These are phyloP conservation scores for Balansia obtecta DNA, from an alignment of 2,329 filamentous ascomycete species.

Conservation along the genomic window DNA sequence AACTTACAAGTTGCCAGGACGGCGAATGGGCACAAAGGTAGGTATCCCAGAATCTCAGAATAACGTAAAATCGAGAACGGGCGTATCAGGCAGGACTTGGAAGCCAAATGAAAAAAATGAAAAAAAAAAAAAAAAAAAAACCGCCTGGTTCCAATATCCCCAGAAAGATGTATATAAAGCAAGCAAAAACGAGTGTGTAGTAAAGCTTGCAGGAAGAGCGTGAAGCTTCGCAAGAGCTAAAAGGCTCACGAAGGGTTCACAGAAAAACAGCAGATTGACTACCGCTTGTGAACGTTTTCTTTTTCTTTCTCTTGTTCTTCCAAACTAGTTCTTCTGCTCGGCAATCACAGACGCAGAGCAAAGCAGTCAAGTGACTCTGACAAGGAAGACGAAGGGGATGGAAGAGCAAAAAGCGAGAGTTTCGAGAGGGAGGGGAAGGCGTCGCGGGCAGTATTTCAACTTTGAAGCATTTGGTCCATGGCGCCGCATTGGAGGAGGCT, in stretches of 20 bases:
- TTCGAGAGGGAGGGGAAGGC: slow-evolving; percentile 16
- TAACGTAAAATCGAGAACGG: too few relatives aligned
- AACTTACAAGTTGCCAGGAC: slow-evolving; percentile 1
- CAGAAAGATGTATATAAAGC: not conserved
- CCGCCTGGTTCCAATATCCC: not conserved
- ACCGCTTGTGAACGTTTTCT: too few relatives aligned
- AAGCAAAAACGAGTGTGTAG: not conserved
- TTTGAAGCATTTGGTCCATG: slow-evolving; percentile 13
- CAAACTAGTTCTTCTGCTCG: not conserved
- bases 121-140: too few relatives aligned
- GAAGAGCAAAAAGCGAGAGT: slow-evolving; percentile 7
- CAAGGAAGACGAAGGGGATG: slow-evolving; percentile 7
- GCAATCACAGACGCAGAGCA: not conserved
- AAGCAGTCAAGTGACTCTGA: not conserved
- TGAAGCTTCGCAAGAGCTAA: not conserved
- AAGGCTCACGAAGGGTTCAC: not conserved
- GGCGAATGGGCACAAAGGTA: not conserved
- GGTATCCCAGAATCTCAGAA: not conserved
- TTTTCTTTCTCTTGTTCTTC: too few relatives aligned
- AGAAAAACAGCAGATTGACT: not conserved
- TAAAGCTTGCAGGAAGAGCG: not conserved
- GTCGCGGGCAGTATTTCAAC: slow-evolving; percentile 25
- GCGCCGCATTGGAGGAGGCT: slow-evolving; percentile 21
- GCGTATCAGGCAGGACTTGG: not conserved
- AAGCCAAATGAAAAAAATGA: too few relatives aligned